Base-by-base conservation (phyloP, 352 stramenopile species). In the Globisporangium recalcitrans region DNA sequence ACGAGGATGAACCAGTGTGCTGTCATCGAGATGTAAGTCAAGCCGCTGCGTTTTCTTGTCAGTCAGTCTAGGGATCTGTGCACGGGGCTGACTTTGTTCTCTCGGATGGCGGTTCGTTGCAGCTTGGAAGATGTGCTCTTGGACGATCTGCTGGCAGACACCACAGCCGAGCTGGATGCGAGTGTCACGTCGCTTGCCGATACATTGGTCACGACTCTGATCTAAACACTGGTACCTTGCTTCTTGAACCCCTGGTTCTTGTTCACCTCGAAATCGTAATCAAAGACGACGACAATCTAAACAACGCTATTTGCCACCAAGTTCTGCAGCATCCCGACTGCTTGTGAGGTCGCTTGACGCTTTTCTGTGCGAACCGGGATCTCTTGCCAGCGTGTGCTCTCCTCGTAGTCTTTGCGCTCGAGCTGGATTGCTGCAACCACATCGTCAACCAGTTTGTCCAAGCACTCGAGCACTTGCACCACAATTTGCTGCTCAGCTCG, bases 21-120 rank as follows among this genome's bases (percentile, higher is more conserved):
- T 4, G 71, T 90, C 22, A 80, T 90, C 52, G 80, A 90, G 65
- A 79, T 88, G 80, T 87, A 58, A 53, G 77, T 79, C 19, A 2
- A 19, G 4, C 29, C 10, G n/a, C 38, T 26, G 14, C 4, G 3
- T 5, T 26, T 46, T 9, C 14, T 6, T 10, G 24, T 52, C 27
- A 31, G 62, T 14, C 22, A 5, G 1, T 31, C 21, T n/a, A 27
- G n/a, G 13, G 36, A 16, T 58, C 21, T 27, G 16, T 21, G 26
- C 11, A 1, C 16, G 3, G 16, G 7, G 46, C 42, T 60, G 22
- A 62, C 22, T 16, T 55, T 34, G 19, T 40, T 19, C 6, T 46
- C 21, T 52, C 13, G 3, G 2, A 2, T 53, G 22, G 7, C 16
- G 38, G 16, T 44, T 2, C 21, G 16, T 42, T 9, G 9, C 48